phyloP scores from a whole-genome alignment of 2,329 filamentous ascomycete species.

The Periconia macrospinosa region DNA sequence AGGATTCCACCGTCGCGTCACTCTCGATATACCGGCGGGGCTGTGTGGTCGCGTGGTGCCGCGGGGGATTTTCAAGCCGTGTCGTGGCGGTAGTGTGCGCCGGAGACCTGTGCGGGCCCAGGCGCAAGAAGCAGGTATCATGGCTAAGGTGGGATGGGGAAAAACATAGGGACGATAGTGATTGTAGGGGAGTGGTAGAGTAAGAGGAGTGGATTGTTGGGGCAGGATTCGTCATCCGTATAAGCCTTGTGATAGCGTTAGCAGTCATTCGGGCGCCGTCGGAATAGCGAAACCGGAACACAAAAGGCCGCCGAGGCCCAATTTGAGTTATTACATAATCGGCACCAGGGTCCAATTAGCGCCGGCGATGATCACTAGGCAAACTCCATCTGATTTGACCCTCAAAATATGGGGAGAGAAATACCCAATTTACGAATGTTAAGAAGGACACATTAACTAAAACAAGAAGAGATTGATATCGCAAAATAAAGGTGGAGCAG shows the following conservation, averaged over 20 bases:
- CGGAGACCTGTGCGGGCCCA: not conserved
- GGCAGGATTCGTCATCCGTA: not conserved
- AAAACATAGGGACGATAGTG: not conserved
- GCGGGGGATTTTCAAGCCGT: conserved; percentile 7
- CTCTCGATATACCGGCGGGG: conserved; percentile 8
- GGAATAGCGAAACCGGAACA: not conserved
- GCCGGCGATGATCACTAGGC: no score
- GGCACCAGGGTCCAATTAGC: not conserved
- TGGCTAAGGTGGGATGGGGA: not conserved
- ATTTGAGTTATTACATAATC: no score
- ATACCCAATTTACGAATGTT: no score
- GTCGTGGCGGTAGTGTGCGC: not conserved
- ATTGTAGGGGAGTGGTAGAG: not conserved
- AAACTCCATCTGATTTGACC: no score
- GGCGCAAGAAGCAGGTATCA: not conserved
- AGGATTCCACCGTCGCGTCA: conserved; percentile 13
- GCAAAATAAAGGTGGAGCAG: no score
- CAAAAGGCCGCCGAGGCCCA: not conserved
- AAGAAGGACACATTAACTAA: no score
- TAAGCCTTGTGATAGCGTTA: not conserved
- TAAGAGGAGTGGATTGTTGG: not conserved
- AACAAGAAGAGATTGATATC: no score
- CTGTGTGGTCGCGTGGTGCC: conserved; percentile 12
- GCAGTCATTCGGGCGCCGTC: not conserved
- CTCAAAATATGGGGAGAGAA: no score